Evolutionary conservation across 257 asterid genomes (phyloP).

Genomic region (Primulina tabacum): DNA sequence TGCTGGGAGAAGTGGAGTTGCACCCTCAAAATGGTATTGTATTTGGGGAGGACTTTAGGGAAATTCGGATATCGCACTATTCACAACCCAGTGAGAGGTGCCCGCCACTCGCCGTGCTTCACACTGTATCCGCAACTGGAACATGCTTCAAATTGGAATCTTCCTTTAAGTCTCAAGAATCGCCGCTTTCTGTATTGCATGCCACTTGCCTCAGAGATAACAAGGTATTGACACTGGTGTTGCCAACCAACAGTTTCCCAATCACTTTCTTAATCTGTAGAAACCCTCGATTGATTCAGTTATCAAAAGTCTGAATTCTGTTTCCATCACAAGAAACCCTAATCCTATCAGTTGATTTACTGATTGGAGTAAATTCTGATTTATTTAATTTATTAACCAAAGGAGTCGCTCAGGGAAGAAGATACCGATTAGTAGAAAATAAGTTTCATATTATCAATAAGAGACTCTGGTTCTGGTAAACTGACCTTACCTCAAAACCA

Average conservation of each 20-base stretch:
- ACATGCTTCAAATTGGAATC: constrained; percentile 86
- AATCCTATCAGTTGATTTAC: neutral
- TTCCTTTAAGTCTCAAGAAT: constrained; percentile 45
- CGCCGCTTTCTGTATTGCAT: constrained; percentile 79
- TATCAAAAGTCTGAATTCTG: neutral
- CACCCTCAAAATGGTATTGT: constrained; percentile 51
- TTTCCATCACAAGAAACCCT: neutral
- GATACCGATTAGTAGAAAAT: neutral
- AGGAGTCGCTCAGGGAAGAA: neutral
- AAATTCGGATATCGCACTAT: constrained; percentile 68
- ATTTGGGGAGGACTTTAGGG: constrained; percentile 47
- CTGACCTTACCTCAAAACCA: constrained; percentile 9
- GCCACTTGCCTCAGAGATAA: constrained; percentile 90
- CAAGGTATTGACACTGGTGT: constrained; percentile 65
- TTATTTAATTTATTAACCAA: neutral
- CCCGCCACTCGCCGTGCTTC: constrained; percentile 90
- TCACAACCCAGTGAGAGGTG: constrained; percentile 88
- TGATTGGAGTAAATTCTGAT: neutral
- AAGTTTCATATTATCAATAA: constrained; percentile 4
- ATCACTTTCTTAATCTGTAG: constrained; percentile 15
- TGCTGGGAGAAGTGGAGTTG: constrained; percentile 79
- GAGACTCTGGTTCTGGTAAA: constrained; percentile 13
- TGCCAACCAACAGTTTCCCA: constrained; percentile 34
- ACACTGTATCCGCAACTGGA: constrained; percentile 50
- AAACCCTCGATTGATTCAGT: constrained; percentile 11